Base-by-base conservation (phyloP, 306 rosid genomes). In the Ziziphus jujuba region DNA sequence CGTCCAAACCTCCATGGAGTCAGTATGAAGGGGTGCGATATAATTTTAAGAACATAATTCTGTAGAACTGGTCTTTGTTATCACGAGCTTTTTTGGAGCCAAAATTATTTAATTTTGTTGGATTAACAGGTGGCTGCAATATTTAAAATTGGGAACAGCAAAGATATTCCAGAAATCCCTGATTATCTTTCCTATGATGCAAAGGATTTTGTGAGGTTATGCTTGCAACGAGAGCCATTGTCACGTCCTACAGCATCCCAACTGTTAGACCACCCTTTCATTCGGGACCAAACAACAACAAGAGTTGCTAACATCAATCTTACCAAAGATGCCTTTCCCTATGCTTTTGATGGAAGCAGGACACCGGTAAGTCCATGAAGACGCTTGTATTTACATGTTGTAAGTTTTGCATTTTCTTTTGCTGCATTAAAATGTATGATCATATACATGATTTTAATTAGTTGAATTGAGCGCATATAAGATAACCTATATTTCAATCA, bases 71-170 rank as follows among this genome's bases (percentile, higher is more conserved):
- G 13, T 68, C 17, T 67, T 3, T 71, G 61, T 76, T 60, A 40
- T 35, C 31, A 31, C 53, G 63, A 36, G 60, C 21, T 68, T 69
- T 68, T 69, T 52, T 51, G 59, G 71, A 74, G 36, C 77, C 57
- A 69, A 73, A 68, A 8, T 54, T 63, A 52, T 72, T 78, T 69
- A 31, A 19, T 56, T 73, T 58, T 72, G 56, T 73, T 61, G 71
- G 60, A 51, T 72, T 54, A 66, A 80, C 87, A 95, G 99, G 95
- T 95, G 59, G 99, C 99, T 71, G 99, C 99, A 38, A 90, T 95
- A 66, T 95, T 95, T 81, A 95, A 95, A 78, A 95, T 95, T 77
- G 99, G 97, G 55, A 90, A 88, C 87, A 90, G 97, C 90, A 93
- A 87, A 81, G 99, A 93, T 63, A 83, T 83, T 78, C 99, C 99